Evolutionary conservation across 2,329 filamentous ascomycete genomes (phyloP).

Genomic region (Penicillium sumatraense): DNA sequence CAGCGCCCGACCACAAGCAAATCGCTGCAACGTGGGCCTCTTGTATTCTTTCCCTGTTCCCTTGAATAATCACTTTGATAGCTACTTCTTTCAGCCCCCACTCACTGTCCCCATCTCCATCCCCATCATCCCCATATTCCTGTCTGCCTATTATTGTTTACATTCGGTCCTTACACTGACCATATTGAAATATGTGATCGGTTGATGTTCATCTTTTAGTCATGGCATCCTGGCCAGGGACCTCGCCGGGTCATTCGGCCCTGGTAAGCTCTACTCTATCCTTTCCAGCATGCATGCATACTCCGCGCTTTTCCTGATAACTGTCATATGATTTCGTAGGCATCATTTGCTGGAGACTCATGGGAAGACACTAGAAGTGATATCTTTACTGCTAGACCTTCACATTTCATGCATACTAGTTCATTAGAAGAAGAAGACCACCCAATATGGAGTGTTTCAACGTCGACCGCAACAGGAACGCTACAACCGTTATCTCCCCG

Average conservation of each 20-base stretch:
- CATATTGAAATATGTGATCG: slow-evolving; percentile 7
- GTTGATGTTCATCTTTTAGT: neutral
- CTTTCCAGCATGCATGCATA: neutral
- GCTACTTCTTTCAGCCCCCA: neutral
- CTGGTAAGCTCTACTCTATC: neutral
- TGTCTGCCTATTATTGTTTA: neutral
- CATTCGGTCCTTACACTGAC: too few species aligned
- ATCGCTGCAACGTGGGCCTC: neutral
- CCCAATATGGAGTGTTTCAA: neutral
- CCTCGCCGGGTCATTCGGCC: neutral
- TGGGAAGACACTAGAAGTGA: slow-evolving; percentile 9
- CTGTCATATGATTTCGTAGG: neutral
- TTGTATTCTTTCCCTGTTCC: neutral
- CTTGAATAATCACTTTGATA: neutral
- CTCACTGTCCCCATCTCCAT: too few species aligned
- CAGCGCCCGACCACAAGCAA: neutral
- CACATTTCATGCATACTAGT: neutral
- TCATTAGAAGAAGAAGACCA: neutral
- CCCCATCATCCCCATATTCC: too few species aligned
- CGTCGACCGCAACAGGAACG: slow-evolving; percentile 5
- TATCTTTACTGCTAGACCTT: neutral
- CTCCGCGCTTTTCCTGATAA: neutral
- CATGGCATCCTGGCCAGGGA: slow-evolving; percentile 16
- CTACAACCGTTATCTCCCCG: slow-evolving; percentile 1
- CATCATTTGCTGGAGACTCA: neutral